Evolutionary conservation across 805 yeast genomes (phyloP).

Genomic region (Kodamaea sagamina): DNA sequence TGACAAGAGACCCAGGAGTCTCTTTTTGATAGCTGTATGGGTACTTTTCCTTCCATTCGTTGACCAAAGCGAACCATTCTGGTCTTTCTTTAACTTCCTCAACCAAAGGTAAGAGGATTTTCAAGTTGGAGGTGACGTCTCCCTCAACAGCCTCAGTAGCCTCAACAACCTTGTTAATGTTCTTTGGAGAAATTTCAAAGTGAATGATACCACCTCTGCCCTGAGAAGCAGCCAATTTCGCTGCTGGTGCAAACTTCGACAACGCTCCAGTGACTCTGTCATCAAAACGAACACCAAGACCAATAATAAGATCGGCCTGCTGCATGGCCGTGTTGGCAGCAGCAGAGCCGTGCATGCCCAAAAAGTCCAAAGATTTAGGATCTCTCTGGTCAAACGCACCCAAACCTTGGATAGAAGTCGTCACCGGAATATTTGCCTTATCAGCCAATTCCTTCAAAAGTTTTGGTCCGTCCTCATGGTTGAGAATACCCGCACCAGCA

Average conservation of each 20-base stretch:
- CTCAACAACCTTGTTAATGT: constrained; percentile 95
- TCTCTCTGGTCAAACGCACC: constrained; percentile 95
- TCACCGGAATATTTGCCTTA: constrained; percentile 90
- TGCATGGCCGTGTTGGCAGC: constrained; percentile 95
- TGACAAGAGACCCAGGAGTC: constrained; percentile 76
- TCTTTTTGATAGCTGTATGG: constrained; percentile 84
- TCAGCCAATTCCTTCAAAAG: constrained; percentile 82
- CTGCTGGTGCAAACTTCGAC: constrained; percentile 89
- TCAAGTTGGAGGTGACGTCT: constrained; percentile 81
- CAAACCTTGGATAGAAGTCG: constrained; percentile 90
- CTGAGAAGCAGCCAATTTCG: constrained; percentile 84
- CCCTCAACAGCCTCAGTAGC: constrained; percentile 98
- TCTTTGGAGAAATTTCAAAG: constrained; percentile 94
- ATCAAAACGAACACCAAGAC: constrained; percentile 96
- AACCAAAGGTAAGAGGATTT: constrained; percentile 69
- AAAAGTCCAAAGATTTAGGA: constrained; percentile 88
- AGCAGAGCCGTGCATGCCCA: constrained; percentile 98
- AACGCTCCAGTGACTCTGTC: constrained; percentile 95
- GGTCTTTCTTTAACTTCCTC: constrained; percentile 64
- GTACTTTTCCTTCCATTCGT: constrained; percentile 80
- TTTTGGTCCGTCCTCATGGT: constrained; percentile 76
- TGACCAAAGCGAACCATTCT: constrained; percentile 76
- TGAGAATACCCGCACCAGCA: constrained; percentile 89
- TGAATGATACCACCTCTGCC: constrained; percentile 94
- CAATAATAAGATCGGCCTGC: constrained; percentile 88